Evolutionary conservation across 345 rosid genomes (phyloP).

Genomic region (Trapa incisa): DNA sequence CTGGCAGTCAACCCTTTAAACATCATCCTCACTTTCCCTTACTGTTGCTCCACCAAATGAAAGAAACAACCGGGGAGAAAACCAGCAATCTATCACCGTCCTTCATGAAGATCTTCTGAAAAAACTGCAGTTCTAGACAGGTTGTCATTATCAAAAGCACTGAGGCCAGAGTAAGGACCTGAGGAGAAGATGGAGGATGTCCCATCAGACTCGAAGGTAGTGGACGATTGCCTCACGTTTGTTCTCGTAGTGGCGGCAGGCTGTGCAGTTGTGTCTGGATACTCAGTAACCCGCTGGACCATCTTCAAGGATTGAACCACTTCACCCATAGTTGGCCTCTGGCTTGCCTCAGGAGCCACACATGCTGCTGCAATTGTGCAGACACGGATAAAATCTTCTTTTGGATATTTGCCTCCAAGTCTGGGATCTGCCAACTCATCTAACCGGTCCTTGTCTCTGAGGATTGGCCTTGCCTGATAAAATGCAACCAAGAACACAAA

Average conservation of each 20-base stretch:
- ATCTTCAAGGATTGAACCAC: constrained; percentile 98
- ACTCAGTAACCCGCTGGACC: constrained; percentile 79
- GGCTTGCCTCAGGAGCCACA: constrained; percentile 89
- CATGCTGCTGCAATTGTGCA: constrained; percentile 99
- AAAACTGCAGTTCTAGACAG: constrained; percentile 63
- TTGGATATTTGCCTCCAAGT: constrained; percentile 72
- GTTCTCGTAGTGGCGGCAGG: constrained; percentile 35
- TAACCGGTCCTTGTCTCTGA: constrained; percentile 81
- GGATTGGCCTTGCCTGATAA: constrained; percentile 86
- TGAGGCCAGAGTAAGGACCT: constrained; percentile 82
- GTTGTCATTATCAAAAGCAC: constrained; percentile 65
- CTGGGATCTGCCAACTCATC: constrained; percentile 81
- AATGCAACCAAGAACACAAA: not conserved
- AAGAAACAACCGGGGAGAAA: not conserved
- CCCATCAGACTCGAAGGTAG: constrained; percentile 87
- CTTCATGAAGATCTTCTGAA: constrained; percentile 98
- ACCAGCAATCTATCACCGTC: constrained; percentile 32
- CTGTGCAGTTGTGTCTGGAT: constrained; percentile 45
- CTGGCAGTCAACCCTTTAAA: not conserved
- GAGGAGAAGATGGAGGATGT: constrained; percentile 94
- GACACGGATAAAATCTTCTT: constrained; percentile 81
- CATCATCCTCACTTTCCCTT: not conserved
- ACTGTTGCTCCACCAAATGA: not conserved
- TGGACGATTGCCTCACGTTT: constrained; percentile 71
- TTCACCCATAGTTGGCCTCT: constrained; percentile 97